Base-by-base conservation (phyloP, 164 flowering plant genomes). In the Macadamia integrifolia region DNA sequence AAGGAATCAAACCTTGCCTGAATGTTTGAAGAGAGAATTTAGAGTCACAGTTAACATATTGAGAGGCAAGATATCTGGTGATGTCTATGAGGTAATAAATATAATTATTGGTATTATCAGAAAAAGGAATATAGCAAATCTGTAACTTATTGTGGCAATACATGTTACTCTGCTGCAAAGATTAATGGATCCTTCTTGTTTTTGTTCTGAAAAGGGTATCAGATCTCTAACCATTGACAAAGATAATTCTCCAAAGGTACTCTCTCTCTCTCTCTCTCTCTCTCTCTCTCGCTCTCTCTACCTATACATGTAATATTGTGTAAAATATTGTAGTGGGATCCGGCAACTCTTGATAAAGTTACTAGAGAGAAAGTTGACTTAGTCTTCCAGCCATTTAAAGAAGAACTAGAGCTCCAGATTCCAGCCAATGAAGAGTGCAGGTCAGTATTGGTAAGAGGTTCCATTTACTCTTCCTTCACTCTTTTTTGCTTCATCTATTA, bases 201-300 rank as follows among this genome's bases (percentile, higher is more conserved):
- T 52, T 65, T 70, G 44, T 66, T 18, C 35, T 68, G 62, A 29
- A 62, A 70, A 91, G 99, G 97, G 97, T 60, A 92, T 94, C 53
- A 76, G 99, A 80, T 92, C 99, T 77, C 78, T 90, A 52, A 84
- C 86, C 63, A 87, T 94, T 23, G 97, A 94, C 77, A 89, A 92
- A 77, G 97, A 90, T 73, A 90, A 94, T 65, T 55, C 88, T 67
- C 98, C 98, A 58, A 92, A 90, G 92, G 98, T 86, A 35, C 40
- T 35, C 29, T 50, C 65, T 58, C 56, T 65, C 60, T 64, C 69
- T 49, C 28, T n/a, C 43, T 49, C 68, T 61, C 60, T 17, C 58
- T 18, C 68, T 48, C 62, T 57, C 57, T 66, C 65, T 58, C 69
- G 64, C 67, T 40, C 43, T 53, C 61, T 28, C 3, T 48, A 62